These are phyloP conservation scores for Extremus antarcticus DNA, from an alignment of 495 filamentous ascomycete species.

Conservation along the genomic window DNA sequence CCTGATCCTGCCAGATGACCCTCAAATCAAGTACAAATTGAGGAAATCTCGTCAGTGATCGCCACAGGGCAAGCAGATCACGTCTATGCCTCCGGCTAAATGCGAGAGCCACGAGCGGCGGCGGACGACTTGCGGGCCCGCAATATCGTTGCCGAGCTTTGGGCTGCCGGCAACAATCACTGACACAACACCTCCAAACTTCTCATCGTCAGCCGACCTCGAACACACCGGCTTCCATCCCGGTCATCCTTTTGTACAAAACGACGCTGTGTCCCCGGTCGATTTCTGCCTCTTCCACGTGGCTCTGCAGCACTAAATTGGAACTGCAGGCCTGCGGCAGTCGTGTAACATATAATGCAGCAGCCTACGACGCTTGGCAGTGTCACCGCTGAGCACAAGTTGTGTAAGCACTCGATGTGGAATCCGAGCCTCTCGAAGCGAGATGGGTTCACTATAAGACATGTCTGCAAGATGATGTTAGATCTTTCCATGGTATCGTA, in stretches of 20 bases:
- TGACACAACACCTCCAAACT: too few relatives aligned
- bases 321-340: not conserved
- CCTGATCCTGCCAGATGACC: not conserved
- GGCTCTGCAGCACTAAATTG: not conserved
- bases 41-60: not conserved
- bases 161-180: not conserved
- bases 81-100: not conserved
- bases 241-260: not conserved
- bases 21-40: not conserved
- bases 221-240: not conserved
- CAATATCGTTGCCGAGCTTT: slow-evolving; percentile 1
- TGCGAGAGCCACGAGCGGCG: not conserved
- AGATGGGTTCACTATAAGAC: not conserved
- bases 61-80: not conserved
- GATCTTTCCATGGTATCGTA: too few relatives aligned
- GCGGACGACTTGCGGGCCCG: not conserved
- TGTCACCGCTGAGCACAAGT: not conserved
- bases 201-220: not conserved
- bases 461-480: not conserved
- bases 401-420: not conserved
- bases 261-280: too few relatives aligned
- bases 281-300: not conserved
- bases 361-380: not conserved
- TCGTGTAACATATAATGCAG: not conserved
- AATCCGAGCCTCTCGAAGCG: not conserved